Evolutionary conservation across 192 early-diverging fungal genomes (phyloP), one percentile per base, ranked within the genome.

Genomic region (Rhizophagus sp.): DNA sequence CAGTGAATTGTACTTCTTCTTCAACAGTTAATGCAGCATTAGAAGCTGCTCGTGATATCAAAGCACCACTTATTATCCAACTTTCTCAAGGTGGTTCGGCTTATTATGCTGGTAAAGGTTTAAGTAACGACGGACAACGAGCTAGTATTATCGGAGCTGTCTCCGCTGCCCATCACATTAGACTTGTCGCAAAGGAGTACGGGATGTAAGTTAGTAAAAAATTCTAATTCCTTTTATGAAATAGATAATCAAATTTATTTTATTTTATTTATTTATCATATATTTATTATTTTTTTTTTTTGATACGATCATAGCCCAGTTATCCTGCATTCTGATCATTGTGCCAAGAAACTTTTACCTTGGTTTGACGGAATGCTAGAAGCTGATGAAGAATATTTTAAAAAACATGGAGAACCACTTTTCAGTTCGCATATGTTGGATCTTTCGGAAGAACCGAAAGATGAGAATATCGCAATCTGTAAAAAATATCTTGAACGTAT

Each of bases 391-490:
- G 94, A 88, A 79, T 96, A 98, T 93, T 98, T 96, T 89, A 93
- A 92, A 89, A 84, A 85, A 81, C 94, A 98, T 86, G 91, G 91
- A 82, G 97, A 97, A 89, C 96, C 97, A 71, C 93, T 98, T 80
- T 98, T 97, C 92, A 96, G 95, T 24, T 97, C 96, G 78, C 97
- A 98, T 90, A 98, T 98, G 97, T 91, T 98, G 71, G 97, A 98
- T 90, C 91, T 98, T 62, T 95, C 94, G 19, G 97, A 97, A 79
- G 96, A 97, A 72, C 87, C 92, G 84, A 96, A 96, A 91, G 94
- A 94, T 80, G 93, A 96, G 83, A 98, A 98, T 91, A 97, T 98
- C 75, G 89, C 89, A 72, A 95, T 86, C 75, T 97, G 94, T 85
- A 87, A 92, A 82, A 90, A 95, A 88, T 98, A 98, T 89, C 88